phyloP scores from a whole-genome alignment of 2,329 filamentous ascomycete genomes.

The Nemania bipapillata region DNA sequence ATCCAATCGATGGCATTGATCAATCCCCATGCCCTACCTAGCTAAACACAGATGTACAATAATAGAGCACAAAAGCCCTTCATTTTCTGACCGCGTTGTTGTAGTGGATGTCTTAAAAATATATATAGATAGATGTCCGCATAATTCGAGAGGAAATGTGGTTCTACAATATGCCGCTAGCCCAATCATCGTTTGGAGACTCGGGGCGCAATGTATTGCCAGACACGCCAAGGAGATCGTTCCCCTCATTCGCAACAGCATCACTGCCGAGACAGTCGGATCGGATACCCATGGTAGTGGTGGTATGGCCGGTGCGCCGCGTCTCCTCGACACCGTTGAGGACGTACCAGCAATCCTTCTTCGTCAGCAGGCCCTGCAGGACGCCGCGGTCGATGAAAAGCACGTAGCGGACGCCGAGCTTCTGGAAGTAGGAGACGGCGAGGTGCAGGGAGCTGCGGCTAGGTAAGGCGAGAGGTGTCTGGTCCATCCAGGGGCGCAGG shows the following conservation, averaged over 20 bases:
- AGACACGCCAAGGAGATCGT: conserved; percentile 38
- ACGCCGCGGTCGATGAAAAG: conserved; percentile 85
- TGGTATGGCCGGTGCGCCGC: conserved; percentile 51
- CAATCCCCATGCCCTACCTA: conserved; percentile 8
- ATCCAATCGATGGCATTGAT: too few relatives aligned
- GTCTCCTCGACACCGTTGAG: conserved; percentile 80
- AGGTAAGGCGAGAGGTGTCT: conserved; percentile 92
- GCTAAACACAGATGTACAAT: conserved; percentile 14
- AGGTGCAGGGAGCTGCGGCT: conserved; percentile 80
- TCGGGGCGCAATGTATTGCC: conserved; percentile 25
- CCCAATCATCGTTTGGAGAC: conserved; percentile 40
- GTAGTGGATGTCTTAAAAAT: background rate
- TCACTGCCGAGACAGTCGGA: conserved; percentile 18
- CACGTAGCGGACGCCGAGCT: conserved; percentile 89
- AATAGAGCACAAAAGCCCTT: background rate
- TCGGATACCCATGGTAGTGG: conserved; percentile 49
- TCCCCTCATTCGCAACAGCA: conserved; percentile 33
- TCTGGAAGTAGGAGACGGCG: conserved; percentile 93
- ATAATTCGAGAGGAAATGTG: background rate
- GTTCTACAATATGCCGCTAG: conserved; percentile 44
- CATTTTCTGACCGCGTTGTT: background rate
- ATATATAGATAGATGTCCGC: background rate
- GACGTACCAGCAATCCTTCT: conserved; percentile 97
- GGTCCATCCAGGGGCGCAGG: conserved; percentile 97
- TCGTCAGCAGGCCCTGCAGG: conserved; percentile 87